Conservation (phyloP, 2,329 filamentous ascomycete genomes). For the Periconia macrospinosa region DNA sequence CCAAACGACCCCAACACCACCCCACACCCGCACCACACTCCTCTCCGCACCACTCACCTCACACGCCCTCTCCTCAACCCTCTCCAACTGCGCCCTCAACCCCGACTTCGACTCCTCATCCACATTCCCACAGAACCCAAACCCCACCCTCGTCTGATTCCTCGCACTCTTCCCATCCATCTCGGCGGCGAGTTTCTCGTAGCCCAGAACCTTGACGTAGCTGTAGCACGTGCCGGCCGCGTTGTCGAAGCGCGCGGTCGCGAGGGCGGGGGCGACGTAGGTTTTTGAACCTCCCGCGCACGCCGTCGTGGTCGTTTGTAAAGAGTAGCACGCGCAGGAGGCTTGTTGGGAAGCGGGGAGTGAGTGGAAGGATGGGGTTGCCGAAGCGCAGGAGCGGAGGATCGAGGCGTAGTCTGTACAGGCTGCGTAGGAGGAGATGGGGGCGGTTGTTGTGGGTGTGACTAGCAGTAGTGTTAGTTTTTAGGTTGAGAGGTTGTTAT, state of each 20-base stretch:
- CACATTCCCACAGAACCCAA: constrained; percentile 9
- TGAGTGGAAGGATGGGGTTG: constrained; percentile 10
- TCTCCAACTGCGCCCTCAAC: neutral
- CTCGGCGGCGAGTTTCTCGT: constrained; percentile 1
- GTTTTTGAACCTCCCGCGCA: neutral
- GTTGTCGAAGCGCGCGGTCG: constrained; percentile 6
- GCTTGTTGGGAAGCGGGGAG: constrained; percentile 12
- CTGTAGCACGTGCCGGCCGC: constrained; percentile 7
- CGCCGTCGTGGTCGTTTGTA: neutral
- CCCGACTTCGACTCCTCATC: neutral
- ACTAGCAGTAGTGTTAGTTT: constrained; percentile 1
- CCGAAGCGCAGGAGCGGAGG: constrained; percentile 9
- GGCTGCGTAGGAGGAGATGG: constrained; percentile 10
- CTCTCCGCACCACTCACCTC: no score
- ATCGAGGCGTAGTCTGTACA: constrained; percentile 14
- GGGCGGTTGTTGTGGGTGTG: constrained; percentile 10
- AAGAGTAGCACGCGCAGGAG: constrained; percentile 13
- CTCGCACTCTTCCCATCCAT: constrained; percentile 1
- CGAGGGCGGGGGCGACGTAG: constrained; percentile 2
- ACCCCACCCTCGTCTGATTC: constrained; percentile 5
- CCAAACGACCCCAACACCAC: no score
- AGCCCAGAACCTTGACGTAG: constrained; percentile 10
- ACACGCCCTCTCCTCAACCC: neutral
- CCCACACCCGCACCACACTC: no score
- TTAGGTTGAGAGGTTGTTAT: neutral